phyloP scores from a whole-genome alignment of 2,329 filamentous ascomycete genomes.

The Westerdykella ornata region DNA sequence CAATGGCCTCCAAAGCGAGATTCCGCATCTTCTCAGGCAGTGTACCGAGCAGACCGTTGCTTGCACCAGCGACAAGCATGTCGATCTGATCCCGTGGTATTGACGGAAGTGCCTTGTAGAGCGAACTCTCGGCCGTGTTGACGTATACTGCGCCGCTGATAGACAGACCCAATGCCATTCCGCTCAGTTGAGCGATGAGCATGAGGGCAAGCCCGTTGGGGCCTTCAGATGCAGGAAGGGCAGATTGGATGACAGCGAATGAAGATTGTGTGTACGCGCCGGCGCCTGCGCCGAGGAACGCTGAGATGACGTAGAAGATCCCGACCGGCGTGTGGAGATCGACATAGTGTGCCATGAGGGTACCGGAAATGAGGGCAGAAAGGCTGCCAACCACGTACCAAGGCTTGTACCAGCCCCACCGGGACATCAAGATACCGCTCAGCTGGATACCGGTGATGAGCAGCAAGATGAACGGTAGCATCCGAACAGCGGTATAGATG shows the following conservation, averaged over 20 bases:
- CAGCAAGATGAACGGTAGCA: slow-evolving; percentile 22
- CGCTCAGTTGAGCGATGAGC: no score
- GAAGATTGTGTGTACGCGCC: slow-evolving; percentile 2
- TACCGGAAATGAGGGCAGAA: slow-evolving; percentile 9
- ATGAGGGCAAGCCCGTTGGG: no score
- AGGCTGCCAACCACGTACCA: slow-evolving; percentile 14
- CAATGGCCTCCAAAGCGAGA: no score
- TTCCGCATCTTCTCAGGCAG: no score
- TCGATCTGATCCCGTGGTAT: no score
- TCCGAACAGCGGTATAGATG: slow-evolving; percentile 15
- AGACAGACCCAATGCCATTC: no score
- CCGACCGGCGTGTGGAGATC: not conserved
- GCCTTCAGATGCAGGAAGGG: slow-evolving; percentile 1
- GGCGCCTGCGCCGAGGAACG: slow-evolving; percentile 1
- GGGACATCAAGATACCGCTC: slow-evolving; percentile 15
- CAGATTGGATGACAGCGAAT: slow-evolving; percentile 2
- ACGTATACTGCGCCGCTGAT: no score
- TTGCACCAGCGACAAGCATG: no score
- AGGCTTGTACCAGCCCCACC: slow-evolving; percentile 16
- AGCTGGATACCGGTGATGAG: slow-evolving; percentile 9
- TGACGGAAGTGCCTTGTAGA: no score
- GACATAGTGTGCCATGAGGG: slow-evolving; percentile 8
- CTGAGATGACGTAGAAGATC: slow-evolving; percentile 2
- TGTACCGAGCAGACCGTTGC: no score
- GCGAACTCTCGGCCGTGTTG: no score